Evolutionary conservation across 805 yeast species (phyloP).

Genomic region (Blastobotrys chiropterorum): DNA sequence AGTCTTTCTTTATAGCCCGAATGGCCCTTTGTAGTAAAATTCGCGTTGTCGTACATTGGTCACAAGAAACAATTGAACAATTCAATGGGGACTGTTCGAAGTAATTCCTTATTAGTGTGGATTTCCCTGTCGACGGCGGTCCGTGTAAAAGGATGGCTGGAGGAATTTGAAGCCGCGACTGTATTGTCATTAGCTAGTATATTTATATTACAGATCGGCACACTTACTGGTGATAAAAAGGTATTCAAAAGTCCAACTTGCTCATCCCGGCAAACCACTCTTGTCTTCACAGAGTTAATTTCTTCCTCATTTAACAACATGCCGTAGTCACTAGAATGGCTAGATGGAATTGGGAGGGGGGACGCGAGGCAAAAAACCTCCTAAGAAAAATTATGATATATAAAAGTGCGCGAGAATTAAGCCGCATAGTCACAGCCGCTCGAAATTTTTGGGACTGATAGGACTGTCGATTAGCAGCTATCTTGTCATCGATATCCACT

Average conservation of each 20-base stretch:
- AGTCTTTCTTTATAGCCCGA: constrained; percentile 34
- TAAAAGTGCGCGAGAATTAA: too few species aligned
- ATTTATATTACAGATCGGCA: too few species aligned
- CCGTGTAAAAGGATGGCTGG: constrained; percentile 43
- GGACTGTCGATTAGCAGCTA: neutral
- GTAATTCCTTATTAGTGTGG: constrained; percentile 32
- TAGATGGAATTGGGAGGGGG: too few species aligned
- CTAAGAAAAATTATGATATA: too few species aligned
- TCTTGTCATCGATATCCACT: too few species aligned
- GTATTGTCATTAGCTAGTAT: too few species aligned
- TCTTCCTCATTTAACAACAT: neutral
- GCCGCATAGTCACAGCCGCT: too few species aligned
- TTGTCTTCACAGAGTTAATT: neutral
- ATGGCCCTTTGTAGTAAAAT: constrained; percentile 43
- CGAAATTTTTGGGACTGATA: neutral
- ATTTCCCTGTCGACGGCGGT: constrained; percentile 43
- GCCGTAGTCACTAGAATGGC: too few species aligned
- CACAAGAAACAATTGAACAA: constrained; percentile 39
- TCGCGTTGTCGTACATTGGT: constrained; percentile 43
- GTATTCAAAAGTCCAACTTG: constrained; percentile 19
- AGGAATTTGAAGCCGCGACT: constrained; percentile 21
- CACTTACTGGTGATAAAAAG: constrained; percentile 15
- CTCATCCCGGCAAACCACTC: constrained; percentile 9
- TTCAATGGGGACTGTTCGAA: constrained; percentile 28
- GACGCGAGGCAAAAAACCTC: too few species aligned